Conservation (phyloP, 331 rosid species). For the Malus hybrid region DNA sequence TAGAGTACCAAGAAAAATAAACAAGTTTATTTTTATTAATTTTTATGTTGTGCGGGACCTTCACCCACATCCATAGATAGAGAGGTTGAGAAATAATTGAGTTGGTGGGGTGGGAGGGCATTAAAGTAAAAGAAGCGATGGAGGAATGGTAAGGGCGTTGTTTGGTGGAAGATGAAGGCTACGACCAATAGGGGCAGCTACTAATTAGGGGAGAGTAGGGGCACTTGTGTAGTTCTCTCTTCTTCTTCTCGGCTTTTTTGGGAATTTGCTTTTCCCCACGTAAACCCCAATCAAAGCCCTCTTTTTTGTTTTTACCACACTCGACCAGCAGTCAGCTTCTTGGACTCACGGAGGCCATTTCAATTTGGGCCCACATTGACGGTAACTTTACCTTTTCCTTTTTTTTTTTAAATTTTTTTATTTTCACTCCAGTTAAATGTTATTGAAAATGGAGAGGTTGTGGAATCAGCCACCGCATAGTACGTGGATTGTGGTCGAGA, state of each 20-base stretch:
- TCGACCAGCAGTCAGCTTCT: too few relatives aligned
- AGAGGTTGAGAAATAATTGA: neutral
- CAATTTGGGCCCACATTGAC: neutral
- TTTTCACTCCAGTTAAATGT: too few relatives aligned
- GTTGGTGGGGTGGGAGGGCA: neutral
- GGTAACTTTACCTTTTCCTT: neutral
- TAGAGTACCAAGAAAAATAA: too few relatives aligned
- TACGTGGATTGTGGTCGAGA: too few relatives aligned
- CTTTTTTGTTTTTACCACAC: too few relatives aligned
- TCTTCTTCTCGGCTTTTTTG: conserved; percentile 2
- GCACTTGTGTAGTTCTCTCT: conserved; percentile 3
- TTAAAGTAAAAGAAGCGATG: neutral
- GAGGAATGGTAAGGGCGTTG: conserved; percentile 2
- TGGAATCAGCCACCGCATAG: too few relatives aligned
- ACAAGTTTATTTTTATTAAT: too few relatives aligned
- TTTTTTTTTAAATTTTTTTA: too few relatives aligned
- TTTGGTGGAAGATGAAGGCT: conserved; percentile 8
- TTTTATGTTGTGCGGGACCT: too few relatives aligned
- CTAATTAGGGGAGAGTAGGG: neutral
- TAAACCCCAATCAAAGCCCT: too few relatives aligned
- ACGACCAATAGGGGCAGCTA: conserved; percentile 3
- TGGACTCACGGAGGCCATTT: neutral
- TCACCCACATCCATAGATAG: too few relatives aligned
- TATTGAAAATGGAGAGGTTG: too few relatives aligned
- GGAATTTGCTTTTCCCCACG: neutral